These are phyloP conservation scores for Ichthyophthirius multifiliis DNA, from an alignment of 169 alveolate genomes.

Conservation along the genomic window DNA sequence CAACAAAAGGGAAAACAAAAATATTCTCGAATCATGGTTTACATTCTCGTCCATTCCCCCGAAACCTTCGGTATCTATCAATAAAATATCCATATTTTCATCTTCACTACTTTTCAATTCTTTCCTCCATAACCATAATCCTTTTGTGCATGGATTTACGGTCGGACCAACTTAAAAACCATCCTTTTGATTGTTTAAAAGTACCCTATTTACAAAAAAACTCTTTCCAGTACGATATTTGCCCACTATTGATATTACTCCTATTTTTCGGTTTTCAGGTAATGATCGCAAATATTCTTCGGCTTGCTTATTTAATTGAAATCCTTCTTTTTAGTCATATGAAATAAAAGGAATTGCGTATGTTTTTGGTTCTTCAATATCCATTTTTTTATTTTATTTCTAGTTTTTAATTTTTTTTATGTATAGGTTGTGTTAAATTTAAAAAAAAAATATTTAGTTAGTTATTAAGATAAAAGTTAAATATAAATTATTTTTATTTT, in stretches of 20 bases:
- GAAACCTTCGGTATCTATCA: slow-evolving; percentile 76
- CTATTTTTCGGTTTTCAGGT: slow-evolving; percentile 48
- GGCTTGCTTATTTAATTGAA: slow-evolving; percentile 46
- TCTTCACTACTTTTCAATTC: slow-evolving; percentile 54
- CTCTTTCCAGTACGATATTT: slow-evolving; percentile 84
- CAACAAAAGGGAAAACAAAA: slow-evolving; percentile 69
- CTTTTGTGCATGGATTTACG: slow-evolving; percentile 84
- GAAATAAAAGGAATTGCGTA: slow-evolving; percentile 27
- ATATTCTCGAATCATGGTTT: slow-evolving; percentile 81
- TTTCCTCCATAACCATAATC: slow-evolving; percentile 83
- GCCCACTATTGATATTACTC: slow-evolving; percentile 82
- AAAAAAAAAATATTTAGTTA: too few relatives aligned
- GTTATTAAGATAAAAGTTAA: too few relatives aligned
- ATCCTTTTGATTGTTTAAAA: slow-evolving; percentile 52
- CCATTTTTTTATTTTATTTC: not conserved
- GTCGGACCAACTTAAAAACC: slow-evolving; percentile 86
- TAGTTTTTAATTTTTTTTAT: too few relatives aligned
- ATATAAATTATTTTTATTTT: too few relatives aligned
- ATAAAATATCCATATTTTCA: slow-evolving; percentile 64
- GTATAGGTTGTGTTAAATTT: too few relatives aligned
- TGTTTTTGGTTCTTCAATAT: not conserved
- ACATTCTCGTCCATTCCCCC: slow-evolving; percentile 86
- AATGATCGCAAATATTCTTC: slow-evolving; percentile 24
- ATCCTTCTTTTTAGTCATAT: slow-evolving; percentile 36
- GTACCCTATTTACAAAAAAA: slow-evolving; percentile 77